phyloP scores from a whole-genome alignment of 2,329 filamentous ascomycete species.

The Xylariales sp. region DNA sequence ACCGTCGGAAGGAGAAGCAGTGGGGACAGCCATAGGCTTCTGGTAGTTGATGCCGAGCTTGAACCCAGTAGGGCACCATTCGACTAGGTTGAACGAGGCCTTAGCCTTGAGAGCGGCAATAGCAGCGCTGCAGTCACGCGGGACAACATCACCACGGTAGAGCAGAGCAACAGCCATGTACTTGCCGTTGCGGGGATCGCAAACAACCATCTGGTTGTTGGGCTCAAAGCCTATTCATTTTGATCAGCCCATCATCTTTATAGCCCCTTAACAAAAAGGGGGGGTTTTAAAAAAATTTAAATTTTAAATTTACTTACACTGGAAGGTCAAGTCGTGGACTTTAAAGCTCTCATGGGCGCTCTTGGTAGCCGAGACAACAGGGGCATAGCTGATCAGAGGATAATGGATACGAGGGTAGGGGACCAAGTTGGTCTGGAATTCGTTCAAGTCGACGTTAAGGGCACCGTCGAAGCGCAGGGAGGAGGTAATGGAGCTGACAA shows the following conservation, averaged over 20 bases:
- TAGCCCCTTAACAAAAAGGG: slow-evolving; percentile 7
- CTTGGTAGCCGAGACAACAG: slow-evolving; percentile 68
- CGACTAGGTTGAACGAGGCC: slow-evolving; percentile 67
- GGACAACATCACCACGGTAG: slow-evolving; percentile 68
- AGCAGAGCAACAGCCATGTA: slow-evolving; percentile 72
- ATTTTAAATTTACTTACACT: slow-evolving; percentile 49
- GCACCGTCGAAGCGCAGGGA: slow-evolving; percentile 69
- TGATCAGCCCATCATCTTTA: too few species aligned
- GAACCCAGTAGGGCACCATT: slow-evolving; percentile 74
- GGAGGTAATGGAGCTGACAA: slow-evolving; percentile 71
- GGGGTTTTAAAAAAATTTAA: too few species aligned
- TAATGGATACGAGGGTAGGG: slow-evolving; percentile 73
- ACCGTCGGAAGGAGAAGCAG: slow-evolving; percentile 46
- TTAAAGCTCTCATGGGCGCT: slow-evolving; percentile 86
- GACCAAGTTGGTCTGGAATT: slow-evolving; percentile 74
- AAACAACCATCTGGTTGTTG: slow-evolving; percentile 77
- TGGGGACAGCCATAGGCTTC: slow-evolving; percentile 57
- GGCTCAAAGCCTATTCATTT: slow-evolving; percentile 73
- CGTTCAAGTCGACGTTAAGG: slow-evolving; percentile 70
- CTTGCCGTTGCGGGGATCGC: slow-evolving; percentile 69
- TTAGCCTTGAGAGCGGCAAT: slow-evolving; percentile 67
- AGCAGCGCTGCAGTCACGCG: slow-evolving; percentile 64
- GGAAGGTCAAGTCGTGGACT: slow-evolving; percentile 71
- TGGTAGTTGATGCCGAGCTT: slow-evolving; percentile 75
- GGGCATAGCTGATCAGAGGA: slow-evolving; percentile 68